phyloP scores from a whole-genome alignment of 1,284 basidiomycete genomes.

The Puccinia triticina region DNA sequence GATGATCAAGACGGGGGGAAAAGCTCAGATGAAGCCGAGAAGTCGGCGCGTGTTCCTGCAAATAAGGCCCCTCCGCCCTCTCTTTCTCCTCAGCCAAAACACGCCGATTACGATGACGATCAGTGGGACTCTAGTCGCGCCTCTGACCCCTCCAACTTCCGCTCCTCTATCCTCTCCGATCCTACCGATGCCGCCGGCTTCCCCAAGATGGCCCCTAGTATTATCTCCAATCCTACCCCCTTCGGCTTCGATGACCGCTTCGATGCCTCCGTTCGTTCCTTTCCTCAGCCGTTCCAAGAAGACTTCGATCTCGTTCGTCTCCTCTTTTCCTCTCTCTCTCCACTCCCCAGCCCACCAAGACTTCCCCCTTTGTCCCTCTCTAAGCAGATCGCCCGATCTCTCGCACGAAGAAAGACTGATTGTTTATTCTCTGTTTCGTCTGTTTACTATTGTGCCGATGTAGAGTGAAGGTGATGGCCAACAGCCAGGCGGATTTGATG shows the following conservation, averaged over 20 bases:
- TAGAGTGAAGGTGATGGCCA: conserved; percentile 3
- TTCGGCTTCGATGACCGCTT: conserved; percentile 58
- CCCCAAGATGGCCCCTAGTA: conserved; percentile 1
- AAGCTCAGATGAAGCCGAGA: conserved; percentile 13
- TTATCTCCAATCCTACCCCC: conserved; percentile 48
- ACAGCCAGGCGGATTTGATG: conserved; percentile 31
- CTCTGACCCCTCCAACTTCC: conserved; percentile 3
- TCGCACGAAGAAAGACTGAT: neutral
- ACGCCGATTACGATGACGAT: neutral
- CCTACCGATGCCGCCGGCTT: neutral
- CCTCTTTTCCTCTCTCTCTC: neutral
- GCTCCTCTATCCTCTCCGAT: neutral
- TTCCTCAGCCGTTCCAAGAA: conserved; percentile 31
- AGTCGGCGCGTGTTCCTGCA: neutral
- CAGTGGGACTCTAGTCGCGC: conserved; percentile 31
- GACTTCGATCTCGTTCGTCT: conserved; percentile 2
- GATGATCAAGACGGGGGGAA: conserved; percentile 36
- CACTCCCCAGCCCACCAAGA: neutral
- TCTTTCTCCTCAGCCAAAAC: neutral
- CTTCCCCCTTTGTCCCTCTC: neutral
- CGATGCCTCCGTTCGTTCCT: conserved; percentile 51
- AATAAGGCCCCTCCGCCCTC: neutral
- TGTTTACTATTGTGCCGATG: conserved; percentile 3
- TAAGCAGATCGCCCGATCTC: neutral
- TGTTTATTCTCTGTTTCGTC: neutral